Evolutionary conservation across 768 basidiomycete genomes (phyloP).

Genomic region (Boletus insuetus): DNA sequence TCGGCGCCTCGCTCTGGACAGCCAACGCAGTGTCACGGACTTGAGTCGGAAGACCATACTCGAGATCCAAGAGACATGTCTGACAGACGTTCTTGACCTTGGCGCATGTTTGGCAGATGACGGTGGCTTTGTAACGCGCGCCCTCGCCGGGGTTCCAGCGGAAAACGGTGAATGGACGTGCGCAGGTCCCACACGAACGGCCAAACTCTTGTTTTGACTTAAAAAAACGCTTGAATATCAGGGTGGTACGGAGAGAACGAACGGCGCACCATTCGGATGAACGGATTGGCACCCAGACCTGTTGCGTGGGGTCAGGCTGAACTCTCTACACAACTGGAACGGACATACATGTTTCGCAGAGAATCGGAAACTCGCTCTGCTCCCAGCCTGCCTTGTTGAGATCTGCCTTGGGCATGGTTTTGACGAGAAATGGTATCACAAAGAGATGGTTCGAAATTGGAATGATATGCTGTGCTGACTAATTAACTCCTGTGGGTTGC

Average conservation of each 20-base stretch:
- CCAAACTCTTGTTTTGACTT: constrained; percentile 99
- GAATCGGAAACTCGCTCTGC: constrained; percentile 89
- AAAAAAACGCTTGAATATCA: constrained; percentile 38
- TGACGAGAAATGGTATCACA: background rate
- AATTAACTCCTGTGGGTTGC: constrained; percentile 13
- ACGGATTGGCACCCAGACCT: constrained; percentile 90
- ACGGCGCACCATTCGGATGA: constrained; percentile 82
- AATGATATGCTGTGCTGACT: constrained; percentile 30
- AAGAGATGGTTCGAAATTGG: constrained; percentile 1
- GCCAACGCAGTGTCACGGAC: constrained; percentile 95
- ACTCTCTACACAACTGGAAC: background rate
- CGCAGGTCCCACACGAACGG: constrained; percentile 94
- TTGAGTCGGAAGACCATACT: constrained; percentile 95
- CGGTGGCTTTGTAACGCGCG: constrained; percentile 93
- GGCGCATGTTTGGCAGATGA: constrained; percentile 95
- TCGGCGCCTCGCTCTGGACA: constrained; percentile 82
- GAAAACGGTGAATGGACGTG: constrained; percentile 94
- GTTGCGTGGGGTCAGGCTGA: constrained; percentile 7
- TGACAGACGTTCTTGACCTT: constrained; percentile 97
- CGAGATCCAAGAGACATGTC: constrained; percentile 94
- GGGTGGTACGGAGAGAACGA: background rate
- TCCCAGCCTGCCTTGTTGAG: constrained; percentile 96
- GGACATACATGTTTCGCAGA: constrained; percentile 85
- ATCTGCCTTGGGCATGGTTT: constrained; percentile 76
- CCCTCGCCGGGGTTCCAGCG: constrained; percentile 97